Evolutionary conservation across 139 green algal genomes (phyloP).

Genomic region (Zygnema cylindricum): DNA sequence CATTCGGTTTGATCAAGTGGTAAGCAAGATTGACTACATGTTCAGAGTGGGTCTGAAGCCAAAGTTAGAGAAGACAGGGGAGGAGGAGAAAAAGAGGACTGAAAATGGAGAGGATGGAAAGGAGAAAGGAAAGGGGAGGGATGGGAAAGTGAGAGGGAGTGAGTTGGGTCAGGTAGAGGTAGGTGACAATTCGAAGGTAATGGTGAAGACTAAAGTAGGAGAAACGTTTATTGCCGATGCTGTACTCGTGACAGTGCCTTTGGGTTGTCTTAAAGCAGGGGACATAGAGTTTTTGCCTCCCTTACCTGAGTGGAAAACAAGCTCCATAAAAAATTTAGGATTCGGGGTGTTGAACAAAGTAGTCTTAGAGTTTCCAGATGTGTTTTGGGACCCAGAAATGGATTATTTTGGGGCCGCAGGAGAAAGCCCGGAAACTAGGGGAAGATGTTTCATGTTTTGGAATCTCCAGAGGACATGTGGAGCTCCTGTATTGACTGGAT

Average conservation of each 20-base stretch:
- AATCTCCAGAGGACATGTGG: slow-evolving; percentile 70
- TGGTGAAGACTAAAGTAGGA: slow-evolving; percentile 40
- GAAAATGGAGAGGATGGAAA: not conserved
- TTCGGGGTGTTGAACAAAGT: slow-evolving; percentile 90
- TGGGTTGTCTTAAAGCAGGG: slow-evolving; percentile 64
- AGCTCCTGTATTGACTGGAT: slow-evolving; percentile 39
- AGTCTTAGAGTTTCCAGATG: slow-evolving; percentile 79
- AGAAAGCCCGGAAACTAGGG: slow-evolving; percentile 61
- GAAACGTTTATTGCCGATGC: slow-evolving; percentile 65
- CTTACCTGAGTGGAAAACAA: slow-evolving; percentile 78
- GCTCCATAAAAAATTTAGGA: slow-evolving; percentile 75
- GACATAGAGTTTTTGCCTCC: slow-evolving; percentile 76
- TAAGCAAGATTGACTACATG: slow-evolving; percentile 34
- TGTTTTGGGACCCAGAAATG: slow-evolving; percentile 76
- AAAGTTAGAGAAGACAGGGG: not conserved
- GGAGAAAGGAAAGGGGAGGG: not conserved
- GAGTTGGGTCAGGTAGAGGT: not conserved
- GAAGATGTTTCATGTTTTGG: slow-evolving; percentile 87
- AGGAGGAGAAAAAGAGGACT: not conserved
- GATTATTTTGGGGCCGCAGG: slow-evolving; percentile 82
- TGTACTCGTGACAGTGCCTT: slow-evolving; percentile 75
- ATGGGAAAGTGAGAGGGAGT: slow-evolving; percentile 2
- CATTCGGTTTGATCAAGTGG: slow-evolving; percentile 54
- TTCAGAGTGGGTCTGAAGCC: not conserved
- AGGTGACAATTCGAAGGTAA: slow-evolving; percentile 1